Evolutionary conservation across 75 land plant species (phyloP), one percentile per base, ranked within the genome.

Genomic region (Pinus albicaulis): DNA sequence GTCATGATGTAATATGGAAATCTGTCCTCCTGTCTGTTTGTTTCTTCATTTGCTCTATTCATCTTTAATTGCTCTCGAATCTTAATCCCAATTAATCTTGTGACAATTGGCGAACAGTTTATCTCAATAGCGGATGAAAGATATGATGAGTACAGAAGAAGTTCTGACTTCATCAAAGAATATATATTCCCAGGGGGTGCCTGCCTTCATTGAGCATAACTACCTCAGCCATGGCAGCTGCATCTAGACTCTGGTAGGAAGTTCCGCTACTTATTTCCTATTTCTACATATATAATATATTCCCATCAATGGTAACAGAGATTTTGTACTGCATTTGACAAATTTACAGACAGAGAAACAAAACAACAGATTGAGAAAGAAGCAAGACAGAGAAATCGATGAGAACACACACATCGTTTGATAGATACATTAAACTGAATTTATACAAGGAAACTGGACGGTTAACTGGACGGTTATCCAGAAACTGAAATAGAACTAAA

Each of bases 131-230:
- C 89, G 19, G 89, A 87, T 31, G 76, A 81, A 75, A 74, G 89
- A 71, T 87, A 87, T 74, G 84, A 87, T 72, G 84, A 74, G 15
- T 81, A 84, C 61, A 68, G 87, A 26, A 77, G 74, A 20, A 87
- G 89, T 52, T 85, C 89, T 13, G 89, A 85, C 59, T 87, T 87
- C 38, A 81, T 87, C 19, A 87, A 86, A 61, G 88, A 85, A 72
- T 87, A 87, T 53, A 87, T 87, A n/a, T 87, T 87, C 36, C 89
- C 89, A 11, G 89, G 89, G 89, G 87, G 59, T 87, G 83, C 59
- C 53, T 87, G 25, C 89, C 89, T 23, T 77, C 83, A n/a, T 78
- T 87, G 56, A 75, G 79, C 48, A 76, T 74, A 52, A 56, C 79
- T 34, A 78, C 81, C 36, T 26, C 77, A 28, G 89, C 89, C 26